Conservation (phyloP, 768 basidiomycete species). For the Ramaria rubella region DNA sequence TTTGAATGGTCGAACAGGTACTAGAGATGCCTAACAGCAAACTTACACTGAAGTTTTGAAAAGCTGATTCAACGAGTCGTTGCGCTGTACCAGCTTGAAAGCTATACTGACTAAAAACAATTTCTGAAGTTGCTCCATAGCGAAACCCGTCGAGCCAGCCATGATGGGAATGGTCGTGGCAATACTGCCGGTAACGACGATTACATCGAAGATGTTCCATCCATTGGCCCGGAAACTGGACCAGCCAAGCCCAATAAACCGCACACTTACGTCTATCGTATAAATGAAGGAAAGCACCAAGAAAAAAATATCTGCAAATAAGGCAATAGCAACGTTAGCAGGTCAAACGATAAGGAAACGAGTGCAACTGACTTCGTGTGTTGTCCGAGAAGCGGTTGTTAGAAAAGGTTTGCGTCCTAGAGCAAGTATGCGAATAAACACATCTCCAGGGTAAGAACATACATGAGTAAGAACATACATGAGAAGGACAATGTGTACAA, state of each 20-base stretch:
- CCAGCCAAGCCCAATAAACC: constrained; percentile 82
- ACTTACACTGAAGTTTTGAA: constrained; percentile 93
- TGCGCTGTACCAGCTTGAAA: constrained; percentile 89
- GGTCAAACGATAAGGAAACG: not conserved
- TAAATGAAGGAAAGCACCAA: constrained; percentile 67
- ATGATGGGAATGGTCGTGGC: constrained; percentile 73
- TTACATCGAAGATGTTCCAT: constrained; percentile 89
- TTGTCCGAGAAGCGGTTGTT: constrained; percentile 42
- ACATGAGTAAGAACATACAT: constrained; percentile 55
- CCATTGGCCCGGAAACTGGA: constrained; percentile 79
- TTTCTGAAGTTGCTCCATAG: constrained; percentile 67
- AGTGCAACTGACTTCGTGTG: constrained; percentile 44
- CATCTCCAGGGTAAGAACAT: not conserved
- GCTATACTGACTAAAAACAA: constrained; percentile 90
- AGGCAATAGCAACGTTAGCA: too few relatives aligned
- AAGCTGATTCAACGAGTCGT: constrained; percentile 82
- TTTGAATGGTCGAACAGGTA: not conserved
- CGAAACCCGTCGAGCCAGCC: constrained; percentile 38
- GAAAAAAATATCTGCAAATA: constrained; percentile 61
- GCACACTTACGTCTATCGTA: constrained; percentile 65
- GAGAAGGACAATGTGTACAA: constrained; percentile 74
- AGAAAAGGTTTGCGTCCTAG: constrained; percentile 76
- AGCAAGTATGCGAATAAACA: not conserved
- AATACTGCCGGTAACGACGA: constrained; percentile 76
- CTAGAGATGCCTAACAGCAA: not conserved